phyloP scores from a whole-genome alignment of 768 basidiomycete genomes.

The Tylopilus rubrobrunneus region DNA sequence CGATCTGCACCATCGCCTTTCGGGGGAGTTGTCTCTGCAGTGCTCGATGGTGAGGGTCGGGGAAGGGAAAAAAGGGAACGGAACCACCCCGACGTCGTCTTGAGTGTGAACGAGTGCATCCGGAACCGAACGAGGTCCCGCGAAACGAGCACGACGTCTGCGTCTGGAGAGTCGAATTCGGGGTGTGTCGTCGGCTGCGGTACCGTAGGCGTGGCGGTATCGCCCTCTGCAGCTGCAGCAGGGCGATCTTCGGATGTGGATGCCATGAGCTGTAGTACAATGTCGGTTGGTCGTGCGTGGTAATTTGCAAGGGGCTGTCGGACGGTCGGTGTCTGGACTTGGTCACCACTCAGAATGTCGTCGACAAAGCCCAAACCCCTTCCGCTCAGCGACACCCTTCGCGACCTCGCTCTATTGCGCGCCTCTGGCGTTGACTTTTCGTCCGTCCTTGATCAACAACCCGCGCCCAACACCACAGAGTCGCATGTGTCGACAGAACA shows the following conservation, averaged over 20 bases:
- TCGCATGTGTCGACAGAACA: background rate
- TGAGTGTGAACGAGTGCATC: conserved; percentile 57
- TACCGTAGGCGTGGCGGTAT: background rate
- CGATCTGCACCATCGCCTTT: background rate
- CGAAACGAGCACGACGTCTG: conserved; percentile 49
- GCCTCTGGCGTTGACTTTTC: conserved; percentile 49
- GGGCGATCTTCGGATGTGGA: conserved; percentile 11
- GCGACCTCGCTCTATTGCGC: conserved; percentile 69
- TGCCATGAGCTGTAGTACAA: conserved; percentile 3
- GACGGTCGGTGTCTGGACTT: background rate
- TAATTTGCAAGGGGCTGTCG: background rate
- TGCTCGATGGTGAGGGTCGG: conserved; percentile 23
- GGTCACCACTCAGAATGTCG: conserved; percentile 11
- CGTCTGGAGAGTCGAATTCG: conserved; percentile 49
- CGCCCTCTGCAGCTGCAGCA: background rate
- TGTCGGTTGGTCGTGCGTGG: background rate
- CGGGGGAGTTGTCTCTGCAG: background rate
- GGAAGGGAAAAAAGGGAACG: conserved; percentile 59
- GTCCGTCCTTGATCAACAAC: conserved; percentile 17
- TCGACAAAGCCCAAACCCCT: conserved; percentile 42
- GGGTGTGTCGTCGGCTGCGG: conserved; percentile 38
- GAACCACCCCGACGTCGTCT: conserved; percentile 56
- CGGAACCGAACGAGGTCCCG: conserved; percentile 52
- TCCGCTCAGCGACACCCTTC: conserved; percentile 54
- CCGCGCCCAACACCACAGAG: conserved; percentile 2